Conservation (phyloP, 78 protist genomes). For the Dictyostelium purpureum region DNA sequence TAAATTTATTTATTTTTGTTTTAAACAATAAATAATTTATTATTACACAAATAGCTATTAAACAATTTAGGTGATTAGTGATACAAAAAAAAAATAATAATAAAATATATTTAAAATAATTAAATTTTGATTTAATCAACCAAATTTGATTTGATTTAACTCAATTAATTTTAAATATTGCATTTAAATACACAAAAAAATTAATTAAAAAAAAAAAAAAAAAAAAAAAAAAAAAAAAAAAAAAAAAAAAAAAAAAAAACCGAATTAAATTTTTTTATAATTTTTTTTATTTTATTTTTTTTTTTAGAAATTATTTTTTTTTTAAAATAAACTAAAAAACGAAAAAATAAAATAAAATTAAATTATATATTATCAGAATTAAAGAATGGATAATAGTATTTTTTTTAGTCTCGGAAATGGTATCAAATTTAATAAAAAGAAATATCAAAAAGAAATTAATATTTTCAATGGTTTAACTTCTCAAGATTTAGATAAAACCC, state of each 20-base stretch:
- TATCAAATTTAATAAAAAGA: constrained; percentile 41
- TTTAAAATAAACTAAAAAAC: neutral
- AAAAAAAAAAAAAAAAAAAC: neutral
- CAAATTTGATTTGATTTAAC: no score
- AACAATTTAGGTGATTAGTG: no score
- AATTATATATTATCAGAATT: no score
- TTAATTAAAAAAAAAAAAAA: no score
- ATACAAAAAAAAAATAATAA: no score
- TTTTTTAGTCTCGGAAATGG: constrained; percentile 59
- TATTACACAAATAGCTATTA: no score
- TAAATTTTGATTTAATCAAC: no score
- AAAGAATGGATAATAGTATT: constrained; percentile 62
- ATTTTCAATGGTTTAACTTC: constrained; percentile 19
- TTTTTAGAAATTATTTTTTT: neutral
- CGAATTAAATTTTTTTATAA: neutral
- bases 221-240: neutral
- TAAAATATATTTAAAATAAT: no score
- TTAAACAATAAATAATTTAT: no score
- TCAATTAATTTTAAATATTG: no score
- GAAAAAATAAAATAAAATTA: neutral
- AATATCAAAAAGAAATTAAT: constrained; percentile 40
- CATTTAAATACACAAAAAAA: no score
- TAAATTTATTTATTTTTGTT: no score
- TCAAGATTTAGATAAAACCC: neutral
- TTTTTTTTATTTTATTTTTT: neutral